phyloP scores from a whole-genome alignment of 257 asterid genomes.

The Solanum peruvianum region DNA sequence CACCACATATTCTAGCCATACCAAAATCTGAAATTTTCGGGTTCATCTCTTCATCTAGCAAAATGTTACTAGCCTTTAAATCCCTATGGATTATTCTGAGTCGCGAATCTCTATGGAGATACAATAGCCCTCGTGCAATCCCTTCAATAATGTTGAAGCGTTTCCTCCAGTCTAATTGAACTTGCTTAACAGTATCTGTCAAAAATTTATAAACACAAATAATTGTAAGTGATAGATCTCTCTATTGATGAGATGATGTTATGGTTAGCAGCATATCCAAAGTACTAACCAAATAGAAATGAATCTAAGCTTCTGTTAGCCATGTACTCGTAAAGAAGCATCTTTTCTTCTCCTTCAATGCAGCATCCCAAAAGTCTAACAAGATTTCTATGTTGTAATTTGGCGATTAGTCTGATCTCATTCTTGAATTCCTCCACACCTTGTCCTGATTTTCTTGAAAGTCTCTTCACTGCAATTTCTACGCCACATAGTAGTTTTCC shows the following conservation, averaged over 20 bases:
- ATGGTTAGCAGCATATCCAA: background rate
- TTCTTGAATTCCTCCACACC: conserved; percentile 81
- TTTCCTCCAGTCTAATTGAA: conserved; percentile 45
- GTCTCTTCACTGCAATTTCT: conserved; percentile 75
- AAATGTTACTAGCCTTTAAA: conserved; percentile 74
- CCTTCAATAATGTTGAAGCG: conserved; percentile 66
- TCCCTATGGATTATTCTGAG: conserved; percentile 78
- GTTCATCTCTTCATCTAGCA: conserved; percentile 77
- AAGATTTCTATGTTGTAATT: conserved; percentile 74
- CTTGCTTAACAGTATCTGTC: conserved; percentile 44
- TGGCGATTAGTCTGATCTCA: conserved; percentile 63
- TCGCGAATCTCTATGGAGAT: conserved; percentile 86
- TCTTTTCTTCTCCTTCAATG: conserved; percentile 67
- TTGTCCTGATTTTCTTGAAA: conserved; percentile 65
- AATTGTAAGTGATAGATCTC: background rate
- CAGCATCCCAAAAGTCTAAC: conserved; percentile 76
- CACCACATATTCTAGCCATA: conserved; percentile 88
- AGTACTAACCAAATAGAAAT: conserved; percentile 51
- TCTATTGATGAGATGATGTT: background rate
- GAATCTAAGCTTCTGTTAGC: conserved; percentile 76
- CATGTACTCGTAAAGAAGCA: conserved; percentile 77
- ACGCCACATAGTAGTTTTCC: conserved; percentile 52
- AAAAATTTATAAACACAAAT: background rate
- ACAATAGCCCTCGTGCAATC: conserved; percentile 77
- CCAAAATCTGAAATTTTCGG: conserved; percentile 94